Conservation (phyloP, 495 filamentous ascomycete species). For the Aspergillus olivimuriae region DNA sequence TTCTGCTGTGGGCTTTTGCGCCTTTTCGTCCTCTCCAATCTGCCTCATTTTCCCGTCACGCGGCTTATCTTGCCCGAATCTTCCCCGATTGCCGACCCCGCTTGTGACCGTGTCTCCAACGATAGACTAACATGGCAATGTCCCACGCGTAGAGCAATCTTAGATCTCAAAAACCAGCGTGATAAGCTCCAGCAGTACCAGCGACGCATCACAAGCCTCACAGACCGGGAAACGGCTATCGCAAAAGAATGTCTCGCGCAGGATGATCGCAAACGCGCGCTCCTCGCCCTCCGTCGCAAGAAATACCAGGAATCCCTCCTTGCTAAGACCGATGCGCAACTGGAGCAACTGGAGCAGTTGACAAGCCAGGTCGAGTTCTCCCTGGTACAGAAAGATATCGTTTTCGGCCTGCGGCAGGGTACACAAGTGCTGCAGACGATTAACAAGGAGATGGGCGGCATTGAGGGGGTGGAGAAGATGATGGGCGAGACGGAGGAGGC, state of each 20-base stretch:
- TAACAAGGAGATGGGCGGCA: conserved; percentile 89
- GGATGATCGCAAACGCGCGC: conserved; percentile 70
- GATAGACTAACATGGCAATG: neutral
- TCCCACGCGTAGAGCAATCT: conserved; percentile 63
- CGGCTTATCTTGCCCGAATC: no score
- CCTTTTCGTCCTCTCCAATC: neutral
- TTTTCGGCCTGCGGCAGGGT: conserved; percentile 89
- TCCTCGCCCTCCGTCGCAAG: conserved; percentile 86
- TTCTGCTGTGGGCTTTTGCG: neutral
- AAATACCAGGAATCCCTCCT: conserved; percentile 95
- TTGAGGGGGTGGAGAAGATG: conserved; percentile 87
- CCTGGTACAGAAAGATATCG: conserved; percentile 87
- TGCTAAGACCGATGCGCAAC: conserved; percentile 81
- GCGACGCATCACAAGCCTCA: conserved; percentile 76
- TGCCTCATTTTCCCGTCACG: no score
- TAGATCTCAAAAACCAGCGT: conserved; percentile 95
- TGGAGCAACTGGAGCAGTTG: conserved; percentile 80
- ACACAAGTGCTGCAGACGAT: conserved; percentile 86
- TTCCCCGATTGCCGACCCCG: neutral
- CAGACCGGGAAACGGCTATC: conserved; percentile 72
- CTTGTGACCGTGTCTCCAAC: neutral
- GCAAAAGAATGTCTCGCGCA: conserved; percentile 72
- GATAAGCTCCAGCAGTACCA: conserved; percentile 96
- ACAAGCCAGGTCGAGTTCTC: conserved; percentile 86
- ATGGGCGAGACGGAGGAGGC: conserved; percentile 90